Evolutionary conservation across 306 rosid genomes (phyloP).

Genomic region (Fagus crenata): DNA sequence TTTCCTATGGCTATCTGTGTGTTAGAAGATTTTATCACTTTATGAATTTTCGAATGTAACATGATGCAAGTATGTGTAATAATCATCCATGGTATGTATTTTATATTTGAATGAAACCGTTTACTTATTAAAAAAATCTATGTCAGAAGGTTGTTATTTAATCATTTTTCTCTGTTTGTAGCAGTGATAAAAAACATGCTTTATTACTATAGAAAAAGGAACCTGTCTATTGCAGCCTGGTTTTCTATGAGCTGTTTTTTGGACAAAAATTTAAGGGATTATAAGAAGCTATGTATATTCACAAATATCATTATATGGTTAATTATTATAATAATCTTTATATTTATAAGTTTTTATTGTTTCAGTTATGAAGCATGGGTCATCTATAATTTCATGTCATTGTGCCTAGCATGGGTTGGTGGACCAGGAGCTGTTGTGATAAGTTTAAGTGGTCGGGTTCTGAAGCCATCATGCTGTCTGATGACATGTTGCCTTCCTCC

Average conservation of each 20-base stretch:
- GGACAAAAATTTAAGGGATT: not conserved
- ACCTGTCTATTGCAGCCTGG: not conserved
- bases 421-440: constrained; percentile 98
- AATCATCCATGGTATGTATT: no score
- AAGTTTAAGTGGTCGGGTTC: constrained; percentile 81
- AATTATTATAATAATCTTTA: constrained; percentile 1
- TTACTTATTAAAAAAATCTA: no score
- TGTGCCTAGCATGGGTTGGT: constrained; percentile 98
- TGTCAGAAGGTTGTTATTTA: not conserved
- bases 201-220: not conserved
- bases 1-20: not conserved
- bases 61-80: no score
- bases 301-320: constrained; percentile 12
- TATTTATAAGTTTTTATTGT: constrained; percentile 20
- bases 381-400: constrained; percentile 83
- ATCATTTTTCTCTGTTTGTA: not conserved
- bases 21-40: no score
- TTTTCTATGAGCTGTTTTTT: not conserved
- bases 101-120: no score
- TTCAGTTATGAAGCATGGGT: constrained; percentile 98
- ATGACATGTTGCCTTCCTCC: constrained; percentile 97
- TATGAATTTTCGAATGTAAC: no score
- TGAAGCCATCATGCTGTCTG: constrained; percentile 80
- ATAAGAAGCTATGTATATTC: not conserved
- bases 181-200: not conserved